Evolutionary conservation across 169 alveolate species (phyloP).

Genomic region (Plasmodium gonderi): DNA sequence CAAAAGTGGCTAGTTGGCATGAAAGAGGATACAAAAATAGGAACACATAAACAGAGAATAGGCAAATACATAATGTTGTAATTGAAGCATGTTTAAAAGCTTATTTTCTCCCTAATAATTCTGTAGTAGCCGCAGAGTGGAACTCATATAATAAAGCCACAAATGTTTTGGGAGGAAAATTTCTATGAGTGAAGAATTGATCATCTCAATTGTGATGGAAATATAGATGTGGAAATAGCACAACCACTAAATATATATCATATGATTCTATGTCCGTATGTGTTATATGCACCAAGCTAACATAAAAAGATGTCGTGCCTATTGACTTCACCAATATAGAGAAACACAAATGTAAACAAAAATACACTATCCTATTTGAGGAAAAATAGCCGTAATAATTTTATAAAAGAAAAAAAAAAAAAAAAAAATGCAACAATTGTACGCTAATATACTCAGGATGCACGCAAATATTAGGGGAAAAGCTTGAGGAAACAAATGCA

Average conservation of each 20-base stretch:
- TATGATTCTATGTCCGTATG: too few relatives aligned
- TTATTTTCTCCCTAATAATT: background rate
- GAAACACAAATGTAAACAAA: too few relatives aligned
- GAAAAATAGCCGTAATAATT: background rate
- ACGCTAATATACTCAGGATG: background rate
- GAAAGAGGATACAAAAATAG: background rate
- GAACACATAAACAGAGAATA: background rate
- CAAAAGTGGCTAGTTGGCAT: background rate
- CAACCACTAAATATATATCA: too few relatives aligned
- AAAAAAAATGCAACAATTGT: background rate
- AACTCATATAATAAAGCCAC: too few relatives aligned
- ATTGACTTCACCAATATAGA: too few relatives aligned
- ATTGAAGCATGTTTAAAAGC: background rate
- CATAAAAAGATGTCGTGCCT: too few relatives aligned
- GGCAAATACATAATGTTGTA: background rate
- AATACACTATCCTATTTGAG: too few relatives aligned
- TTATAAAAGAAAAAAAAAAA: constrained; percentile 2
- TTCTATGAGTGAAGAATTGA: too few relatives aligned
- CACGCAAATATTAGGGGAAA: background rate
- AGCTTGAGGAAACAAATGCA: background rate
- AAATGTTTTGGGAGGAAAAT: too few relatives aligned
- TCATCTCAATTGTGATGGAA: too few relatives aligned
- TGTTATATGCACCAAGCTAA: too few relatives aligned
- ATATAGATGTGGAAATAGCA: too few relatives aligned
- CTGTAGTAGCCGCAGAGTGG: background rate